Percentiles rank a stretch among this genome's conserved stretches.
These are phyloP conservation scores for Stylosanthes scabra DNA, from an alignment of 331 rosid species.

Conservation along the genomic window DNA sequence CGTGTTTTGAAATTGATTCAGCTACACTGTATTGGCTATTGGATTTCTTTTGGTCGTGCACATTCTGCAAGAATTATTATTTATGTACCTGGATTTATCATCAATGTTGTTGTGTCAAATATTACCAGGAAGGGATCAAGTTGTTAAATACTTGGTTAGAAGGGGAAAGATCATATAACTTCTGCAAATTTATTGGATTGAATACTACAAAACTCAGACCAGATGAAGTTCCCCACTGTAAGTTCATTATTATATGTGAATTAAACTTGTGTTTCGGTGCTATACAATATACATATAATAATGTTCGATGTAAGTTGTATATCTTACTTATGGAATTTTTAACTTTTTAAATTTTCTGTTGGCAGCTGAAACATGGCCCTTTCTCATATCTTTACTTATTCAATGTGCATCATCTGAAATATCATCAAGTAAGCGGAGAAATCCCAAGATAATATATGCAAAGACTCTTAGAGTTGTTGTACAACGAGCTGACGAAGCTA, in stretches of 20 bases:
- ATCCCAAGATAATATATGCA: constrained; percentile 77
- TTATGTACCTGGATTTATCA: constrained; percentile 26
- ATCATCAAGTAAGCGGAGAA: constrained; percentile 73
- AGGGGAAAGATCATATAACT: constrained; percentile 70
- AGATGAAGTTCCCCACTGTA: constrained; percentile 75
- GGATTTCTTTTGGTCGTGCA: neutral
- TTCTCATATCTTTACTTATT: constrained; percentile 68
- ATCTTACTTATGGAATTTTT: constrained; percentile 36
- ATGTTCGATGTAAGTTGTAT: constrained; percentile 3
- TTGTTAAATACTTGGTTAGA: constrained; percentile 90
- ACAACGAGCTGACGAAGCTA: constrained; percentile 82
- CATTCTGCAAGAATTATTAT: neutral
- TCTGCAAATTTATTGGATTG: constrained; percentile 76
- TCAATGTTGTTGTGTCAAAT: neutral
- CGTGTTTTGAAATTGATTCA: constrained; percentile 3
- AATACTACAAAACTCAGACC: constrained; percentile 74
- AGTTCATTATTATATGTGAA: constrained; percentile 36
- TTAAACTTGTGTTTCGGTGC: constrained; percentile 26
- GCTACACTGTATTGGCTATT: constrained; percentile 10
- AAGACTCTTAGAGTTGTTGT: constrained; percentile 77
- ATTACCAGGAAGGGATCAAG: constrained; percentile 82
- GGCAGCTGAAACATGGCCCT: constrained; percentile 99
- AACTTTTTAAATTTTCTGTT: constrained; percentile 25
- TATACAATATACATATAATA: constrained; percentile 9
- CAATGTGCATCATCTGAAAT: constrained; percentile 75